Percentiles rank a stretch among this genome's conserved stretches.
phyloP scores from a whole-genome alignment of 495 filamentous ascomycete species.

The Penicillium dipodomyicola region DNA sequence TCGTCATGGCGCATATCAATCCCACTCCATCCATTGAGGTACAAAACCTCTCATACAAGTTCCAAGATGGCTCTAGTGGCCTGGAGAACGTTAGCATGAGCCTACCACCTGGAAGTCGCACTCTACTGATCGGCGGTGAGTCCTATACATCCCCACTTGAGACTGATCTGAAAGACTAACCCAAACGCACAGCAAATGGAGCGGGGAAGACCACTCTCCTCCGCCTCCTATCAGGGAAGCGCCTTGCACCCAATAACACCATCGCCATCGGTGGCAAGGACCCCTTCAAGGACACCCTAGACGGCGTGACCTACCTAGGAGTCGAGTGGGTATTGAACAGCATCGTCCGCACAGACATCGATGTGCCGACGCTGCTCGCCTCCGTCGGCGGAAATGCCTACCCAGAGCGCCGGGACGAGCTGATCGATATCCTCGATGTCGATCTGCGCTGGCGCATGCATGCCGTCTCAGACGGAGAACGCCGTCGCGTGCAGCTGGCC shows the following conservation, averaged over 20 bases:
- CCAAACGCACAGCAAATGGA: constrained; percentile 69
- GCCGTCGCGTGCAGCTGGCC: constrained; percentile 86
- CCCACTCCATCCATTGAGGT: constrained; percentile 60
- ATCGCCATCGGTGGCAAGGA: constrained; percentile 78
- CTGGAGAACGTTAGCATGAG: constrained; percentile 66
- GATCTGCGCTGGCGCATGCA: constrained; percentile 93
- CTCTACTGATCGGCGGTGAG: constrained; percentile 85
- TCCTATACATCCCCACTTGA: background rate
- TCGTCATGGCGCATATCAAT: constrained; percentile 20
- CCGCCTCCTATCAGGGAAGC: constrained; percentile 85
- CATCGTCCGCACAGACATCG: constrained; percentile 93
- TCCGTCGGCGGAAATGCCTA: constrained; percentile 86
- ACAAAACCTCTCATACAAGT: constrained; percentile 77
- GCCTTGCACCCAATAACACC: constrained; percentile 71
- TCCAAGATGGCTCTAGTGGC: constrained; percentile 75
- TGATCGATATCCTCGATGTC: constrained; percentile 86
- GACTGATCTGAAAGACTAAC: constrained; percentile 2
- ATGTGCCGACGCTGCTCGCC: constrained; percentile 76
- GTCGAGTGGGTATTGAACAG: constrained; percentile 98
- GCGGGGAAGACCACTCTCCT: constrained; percentile 97
- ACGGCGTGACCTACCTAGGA: constrained; percentile 95
- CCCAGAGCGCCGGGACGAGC: constrained; percentile 75
- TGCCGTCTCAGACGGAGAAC: constrained; percentile 86
- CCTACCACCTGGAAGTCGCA: constrained; percentile 80
- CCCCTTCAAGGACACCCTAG: constrained; percentile 82